These are phyloP conservation scores for Sarocladiaceae sp. DNA, from an alignment of 2,329 filamentous ascomycete genomes.

Conservation along the genomic window DNA sequence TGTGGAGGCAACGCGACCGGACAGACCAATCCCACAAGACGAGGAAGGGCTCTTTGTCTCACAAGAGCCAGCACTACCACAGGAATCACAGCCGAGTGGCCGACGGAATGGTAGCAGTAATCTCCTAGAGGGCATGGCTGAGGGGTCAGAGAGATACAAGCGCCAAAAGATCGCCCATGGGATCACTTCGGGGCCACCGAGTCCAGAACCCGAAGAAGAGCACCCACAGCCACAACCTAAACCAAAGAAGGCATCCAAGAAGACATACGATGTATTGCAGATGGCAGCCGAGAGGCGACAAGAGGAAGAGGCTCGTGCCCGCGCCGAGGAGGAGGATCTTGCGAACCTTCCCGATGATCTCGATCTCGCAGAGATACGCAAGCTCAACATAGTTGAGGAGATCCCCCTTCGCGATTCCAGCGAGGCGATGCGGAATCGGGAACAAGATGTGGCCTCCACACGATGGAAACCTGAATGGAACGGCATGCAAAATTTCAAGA, in stretches of 20 bases:
- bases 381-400: constrained; percentile 69
- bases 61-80: constrained; percentile 30
- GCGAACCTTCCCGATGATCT: constrained; percentile 54
- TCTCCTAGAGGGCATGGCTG: constrained; percentile 65
- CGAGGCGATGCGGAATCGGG: constrained; percentile 25
- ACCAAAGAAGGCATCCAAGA: constrained; percentile 44
- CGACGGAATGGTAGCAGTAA: constrained; percentile 29
- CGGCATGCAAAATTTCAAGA: constrained; percentile 92
- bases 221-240: constrained; percentile 13
- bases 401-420: constrained; percentile 41
- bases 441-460: constrained; percentile 45
- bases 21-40: constrained; percentile 13
- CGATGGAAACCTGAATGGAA: constrained; percentile 90
- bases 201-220: constrained; percentile 19
- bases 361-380: constrained; percentile 65
- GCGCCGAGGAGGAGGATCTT: constrained; percentile 46
- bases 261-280: constrained; percentile 63
- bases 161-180: constrained; percentile 62
- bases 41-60: constrained; percentile 51
- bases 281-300: constrained; percentile 54
- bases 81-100: constrained; percentile 15
- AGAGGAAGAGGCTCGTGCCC: constrained; percentile 59
- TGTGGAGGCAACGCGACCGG: constrained; percentile 12
- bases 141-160: constrained; percentile 72
- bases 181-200: constrained; percentile 31